Base-by-base conservation (phyloP, 2,329 filamentous ascomycete genomes). In the Colletotrichum cereale region DNA sequence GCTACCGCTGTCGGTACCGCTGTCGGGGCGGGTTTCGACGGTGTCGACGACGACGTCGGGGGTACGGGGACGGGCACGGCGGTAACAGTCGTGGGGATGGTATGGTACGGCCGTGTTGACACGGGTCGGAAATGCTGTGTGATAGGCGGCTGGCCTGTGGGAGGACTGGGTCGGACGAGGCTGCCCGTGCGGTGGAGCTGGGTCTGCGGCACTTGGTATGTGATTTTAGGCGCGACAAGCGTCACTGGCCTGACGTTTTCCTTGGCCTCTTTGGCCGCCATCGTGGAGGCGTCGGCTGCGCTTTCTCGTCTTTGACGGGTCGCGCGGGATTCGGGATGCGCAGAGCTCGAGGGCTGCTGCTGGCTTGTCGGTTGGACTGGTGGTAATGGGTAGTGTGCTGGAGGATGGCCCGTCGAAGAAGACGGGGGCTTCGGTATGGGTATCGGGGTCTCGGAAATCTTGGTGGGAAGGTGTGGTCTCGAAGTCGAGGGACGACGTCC, bases 161-260 rank as follows among this genome's bases (percentile, higher is more conserved):
- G 73, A 40, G 73, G 73, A 38, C 73, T 74, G 6, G 73, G 73
- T 2, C 73, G 64, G 44, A 74, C 72, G 31, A 74, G 62, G 16
- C 52, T 74, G 4, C 71, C 72, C 5, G 62, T 56, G 50, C 73
- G 71, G 50, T 73, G 71, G 3, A 61, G 40, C 38, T 78, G 75
- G n/a, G 76, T 68, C 26, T 83, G 81, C 21, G 81, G 79, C 2
- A 80, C 79, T 64, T 83, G 82, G 67, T 84, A 83, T 40, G 80
- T 80, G 62, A 82, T 82, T 67, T 84, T 80, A n/a, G 82, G 82
- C 18, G 81, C 79, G 71, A 82, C 80, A 21, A 83, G 75, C 69
- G 80, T 77, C 21, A 81, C 79, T 10, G 78, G 78, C 5, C 80
- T 80, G 31, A 77, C 65, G 55, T 75, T 75, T 21, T 77, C 76